Conservation (phyloP, 257 asterid genomes). For the Gentiana straminea region DNA sequence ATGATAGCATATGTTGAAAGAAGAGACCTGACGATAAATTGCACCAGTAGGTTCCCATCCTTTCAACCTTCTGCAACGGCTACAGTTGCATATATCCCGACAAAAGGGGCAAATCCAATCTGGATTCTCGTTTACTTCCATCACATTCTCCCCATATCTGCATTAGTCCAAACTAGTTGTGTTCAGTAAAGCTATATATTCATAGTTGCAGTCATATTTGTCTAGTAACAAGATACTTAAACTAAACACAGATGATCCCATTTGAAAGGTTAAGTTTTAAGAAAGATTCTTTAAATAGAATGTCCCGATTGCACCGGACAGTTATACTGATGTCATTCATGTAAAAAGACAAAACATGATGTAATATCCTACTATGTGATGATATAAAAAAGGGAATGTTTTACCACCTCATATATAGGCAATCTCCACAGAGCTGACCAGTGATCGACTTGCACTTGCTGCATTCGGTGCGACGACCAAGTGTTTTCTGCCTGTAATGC, state of each 20-base stretch:
- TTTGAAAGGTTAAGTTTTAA: neutral
- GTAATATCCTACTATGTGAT: too few species aligned
- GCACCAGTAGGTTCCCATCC: slow-evolving; percentile 59
- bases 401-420: slow-evolving; percentile 55
- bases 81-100: slow-evolving; percentile 76
- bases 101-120: slow-evolving; percentile 67
- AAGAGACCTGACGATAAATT: slow-evolving; percentile 38
- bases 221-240: neutral
- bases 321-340: too few species aligned
- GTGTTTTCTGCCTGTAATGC: slow-evolving; percentile 49
- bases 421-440: slow-evolving; percentile 79
- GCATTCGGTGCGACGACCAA: slow-evolving; percentile 48
- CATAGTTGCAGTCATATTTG: too few species aligned
- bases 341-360: too few species aligned
- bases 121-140: slow-evolving; percentile 42
- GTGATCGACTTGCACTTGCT: slow-evolving; percentile 32
- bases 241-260: neutral
- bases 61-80: slow-evolving; percentile 47
- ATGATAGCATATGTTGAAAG: slow-evolving; percentile 6
- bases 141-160: slow-evolving; percentile 65
- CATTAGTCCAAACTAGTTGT: slow-evolving; percentile 1
- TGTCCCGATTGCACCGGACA: too few species aligned
- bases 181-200: too few species aligned
- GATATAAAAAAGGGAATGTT: neutral
- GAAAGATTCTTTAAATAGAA: too few species aligned